A percentile compares a stretch with the other conserved stretches of the same genome.
phyloP scores from a whole-genome alignment of 163 green algal genomes.

The Chloromonas sp. region DNA sequence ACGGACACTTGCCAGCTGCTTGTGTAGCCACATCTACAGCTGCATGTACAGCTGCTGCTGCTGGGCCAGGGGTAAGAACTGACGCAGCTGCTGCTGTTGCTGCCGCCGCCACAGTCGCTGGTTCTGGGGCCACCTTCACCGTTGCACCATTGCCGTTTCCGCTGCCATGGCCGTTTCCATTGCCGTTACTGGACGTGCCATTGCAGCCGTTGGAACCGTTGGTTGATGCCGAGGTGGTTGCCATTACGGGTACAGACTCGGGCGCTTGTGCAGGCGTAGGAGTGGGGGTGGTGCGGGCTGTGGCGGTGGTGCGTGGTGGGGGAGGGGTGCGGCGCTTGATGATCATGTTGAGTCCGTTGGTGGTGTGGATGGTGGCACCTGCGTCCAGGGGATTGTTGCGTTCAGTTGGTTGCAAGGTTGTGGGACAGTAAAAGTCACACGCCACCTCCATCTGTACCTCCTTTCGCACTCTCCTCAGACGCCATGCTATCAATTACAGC shows the following conservation, averaged over 20 bases:
- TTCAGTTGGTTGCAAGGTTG: too few species aligned
- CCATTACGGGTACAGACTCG: neutral
- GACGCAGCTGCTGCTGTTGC: neutral
- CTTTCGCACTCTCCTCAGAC: too few species aligned
- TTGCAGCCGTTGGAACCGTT: neutral
- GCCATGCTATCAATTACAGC: too few species aligned
- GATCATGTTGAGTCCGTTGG: constrained; percentile 52
- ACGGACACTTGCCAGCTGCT: neutral
- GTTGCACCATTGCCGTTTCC: neutral
- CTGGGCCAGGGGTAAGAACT: neutral
- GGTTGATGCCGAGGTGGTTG: neutral
- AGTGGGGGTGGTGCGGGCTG: neutral
- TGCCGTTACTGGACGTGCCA: neutral
- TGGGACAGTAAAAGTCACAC: too few species aligned
- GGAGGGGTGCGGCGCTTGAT: constrained; percentile 23
- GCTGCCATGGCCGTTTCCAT: neutral
- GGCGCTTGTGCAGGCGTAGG: neutral
- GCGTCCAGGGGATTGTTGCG: neutral
- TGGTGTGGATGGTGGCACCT: constrained; percentile 88
- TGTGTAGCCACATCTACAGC: neutral
- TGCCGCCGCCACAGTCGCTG: neutral
- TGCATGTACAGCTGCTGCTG: neutral
- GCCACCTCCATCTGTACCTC: too few species aligned
- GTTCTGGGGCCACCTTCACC: neutral
- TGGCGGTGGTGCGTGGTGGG: neutral